phyloP scores from a whole-genome alignment of 495 filamentous ascomycete genomes.

The Lophiotrema nucula region DNA sequence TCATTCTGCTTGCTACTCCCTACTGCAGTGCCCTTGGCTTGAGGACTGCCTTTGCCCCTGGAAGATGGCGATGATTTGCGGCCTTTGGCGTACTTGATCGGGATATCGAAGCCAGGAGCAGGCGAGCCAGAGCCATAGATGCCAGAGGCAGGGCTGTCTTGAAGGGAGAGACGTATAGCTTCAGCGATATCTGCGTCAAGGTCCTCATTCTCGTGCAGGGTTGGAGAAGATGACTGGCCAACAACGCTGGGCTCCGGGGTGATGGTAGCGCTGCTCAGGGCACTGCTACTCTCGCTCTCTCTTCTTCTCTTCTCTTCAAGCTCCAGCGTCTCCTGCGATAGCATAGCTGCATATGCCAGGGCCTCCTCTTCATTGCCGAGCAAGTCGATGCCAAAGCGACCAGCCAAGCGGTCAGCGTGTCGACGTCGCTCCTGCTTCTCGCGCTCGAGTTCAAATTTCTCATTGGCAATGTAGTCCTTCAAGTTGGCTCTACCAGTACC shows the following conservation, averaged over 20 bases:
- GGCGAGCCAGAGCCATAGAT: slow-evolving; percentile 9
- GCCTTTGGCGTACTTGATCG: slow-evolving; percentile 42
- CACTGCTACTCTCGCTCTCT: slow-evolving; percentile 45
- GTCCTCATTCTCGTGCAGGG: slow-evolving; percentile 53
- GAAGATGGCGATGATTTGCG: slow-evolving; percentile 24
- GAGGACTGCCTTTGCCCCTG: slow-evolving; percentile 23
- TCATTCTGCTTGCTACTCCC: slow-evolving; percentile 43
- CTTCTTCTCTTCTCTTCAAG: slow-evolving; percentile 58
- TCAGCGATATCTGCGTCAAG: slow-evolving; percentile 75
- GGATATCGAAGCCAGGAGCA: slow-evolving; percentile 35
- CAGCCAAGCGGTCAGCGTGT: slow-evolving; percentile 64
- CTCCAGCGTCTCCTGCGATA: slow-evolving; percentile 76
- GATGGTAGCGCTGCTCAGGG: slow-evolving; percentile 38
- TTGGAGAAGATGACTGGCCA: slow-evolving; percentile 4
- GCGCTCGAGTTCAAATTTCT: slow-evolving; percentile 73
- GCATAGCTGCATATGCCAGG: slow-evolving; percentile 80
- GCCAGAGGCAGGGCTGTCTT: slow-evolving; percentile 46
- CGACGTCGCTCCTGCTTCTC: slow-evolving; percentile 63
- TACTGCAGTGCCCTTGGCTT: background rate
- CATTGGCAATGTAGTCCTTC: slow-evolving; percentile 77
- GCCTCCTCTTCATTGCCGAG: slow-evolving; percentile 81
- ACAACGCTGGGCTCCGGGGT: slow-evolving; percentile 23
- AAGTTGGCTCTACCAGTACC: slow-evolving; percentile 62
- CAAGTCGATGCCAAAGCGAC: slow-evolving; percentile 78
- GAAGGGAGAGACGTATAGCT: slow-evolving; percentile 74